phyloP scores from a whole-genome alignment of 441 rosid species.

The Arabidopsis hybrid region DNA sequence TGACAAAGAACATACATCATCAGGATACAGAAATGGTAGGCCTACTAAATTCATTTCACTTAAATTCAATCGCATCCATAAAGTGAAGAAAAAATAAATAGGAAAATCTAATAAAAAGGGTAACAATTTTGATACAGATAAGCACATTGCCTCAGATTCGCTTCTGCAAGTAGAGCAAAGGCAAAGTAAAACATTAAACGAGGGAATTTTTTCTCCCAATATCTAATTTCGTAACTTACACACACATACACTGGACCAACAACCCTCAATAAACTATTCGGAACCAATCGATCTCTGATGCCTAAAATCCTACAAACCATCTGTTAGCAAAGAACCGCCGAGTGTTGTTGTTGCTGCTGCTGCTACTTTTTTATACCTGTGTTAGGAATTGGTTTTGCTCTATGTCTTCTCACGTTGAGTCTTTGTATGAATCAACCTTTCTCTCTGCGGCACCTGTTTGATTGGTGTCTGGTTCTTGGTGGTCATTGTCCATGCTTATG shows the following conservation, averaged over 20 bases:
- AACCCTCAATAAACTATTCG: slow-evolving; percentile 30
- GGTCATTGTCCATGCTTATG: slow-evolving; percentile 54
- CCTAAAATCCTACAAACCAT: slow-evolving; percentile 39
- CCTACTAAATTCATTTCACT: background rate
- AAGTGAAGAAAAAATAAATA: background rate
- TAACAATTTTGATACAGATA: slow-evolving; percentile 17
- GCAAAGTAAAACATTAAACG: slow-evolving; percentile 13
- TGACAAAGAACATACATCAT: background rate
- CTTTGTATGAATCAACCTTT: slow-evolving; percentile 53
- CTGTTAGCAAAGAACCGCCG: slow-evolving; percentile 33
- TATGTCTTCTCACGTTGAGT: slow-evolving; percentile 35
- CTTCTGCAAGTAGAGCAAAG: slow-evolving; percentile 24
- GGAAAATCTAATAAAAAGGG: background rate
- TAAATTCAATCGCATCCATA: background rate
- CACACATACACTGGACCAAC: slow-evolving; percentile 16
- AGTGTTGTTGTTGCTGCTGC: slow-evolving; percentile 32
- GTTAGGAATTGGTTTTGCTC: slow-evolving; percentile 38
- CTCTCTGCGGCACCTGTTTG: slow-evolving; percentile 46
- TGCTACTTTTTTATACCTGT: slow-evolving; percentile 32
- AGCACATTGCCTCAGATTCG: slow-evolving; percentile 24
- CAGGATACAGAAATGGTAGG: background rate
- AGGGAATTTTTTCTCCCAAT: background rate
- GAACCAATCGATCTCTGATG: slow-evolving; percentile 37
- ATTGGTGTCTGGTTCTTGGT: slow-evolving; percentile 48
- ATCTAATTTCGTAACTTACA: slow-evolving; percentile 10